Conservation (phyloP, 2,329 filamentous ascomycete genomes). For the Leptographium lundbergii region DNA sequence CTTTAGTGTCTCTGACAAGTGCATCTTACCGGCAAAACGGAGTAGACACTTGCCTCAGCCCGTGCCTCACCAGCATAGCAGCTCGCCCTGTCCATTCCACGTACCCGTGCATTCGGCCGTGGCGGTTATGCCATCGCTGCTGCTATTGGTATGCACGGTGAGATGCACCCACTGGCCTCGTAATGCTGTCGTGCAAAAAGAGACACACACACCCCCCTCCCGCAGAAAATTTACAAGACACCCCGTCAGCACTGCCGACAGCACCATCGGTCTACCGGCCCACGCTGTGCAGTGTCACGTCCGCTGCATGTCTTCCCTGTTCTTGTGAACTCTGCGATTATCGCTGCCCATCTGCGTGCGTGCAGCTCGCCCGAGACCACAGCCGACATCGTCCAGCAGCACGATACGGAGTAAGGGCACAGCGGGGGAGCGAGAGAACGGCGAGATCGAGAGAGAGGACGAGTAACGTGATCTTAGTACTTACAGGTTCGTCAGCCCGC, state of each 20-base stretch:
- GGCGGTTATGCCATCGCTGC: no score
- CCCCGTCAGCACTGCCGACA: background rate
- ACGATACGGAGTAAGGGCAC: background rate
- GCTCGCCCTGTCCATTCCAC: no score
- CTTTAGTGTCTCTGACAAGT: background rate
- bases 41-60: background rate
- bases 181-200: background rate
- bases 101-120: no score
- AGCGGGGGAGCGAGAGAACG: background rate
- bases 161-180: background rate
- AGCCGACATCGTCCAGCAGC: background rate
- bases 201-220: no score
- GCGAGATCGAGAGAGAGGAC: background rate
- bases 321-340: background rate
- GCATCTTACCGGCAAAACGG: background rate
- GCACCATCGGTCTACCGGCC: background rate
- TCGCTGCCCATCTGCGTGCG: background rate
- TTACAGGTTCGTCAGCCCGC: background rate
- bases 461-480: background rate
- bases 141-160: no score
- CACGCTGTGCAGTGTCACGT: background rate
- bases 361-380: background rate
- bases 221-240: background rate
- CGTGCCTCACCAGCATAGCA: no score
- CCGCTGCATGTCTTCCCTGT: background rate